Percentiles rank a stretch among this genome's conserved stretches.
These are phyloP conservation scores for Taxawa tesnikishii DNA, from an alignment of 2,329 filamentous ascomycete species.

Conservation along the genomic window DNA sequence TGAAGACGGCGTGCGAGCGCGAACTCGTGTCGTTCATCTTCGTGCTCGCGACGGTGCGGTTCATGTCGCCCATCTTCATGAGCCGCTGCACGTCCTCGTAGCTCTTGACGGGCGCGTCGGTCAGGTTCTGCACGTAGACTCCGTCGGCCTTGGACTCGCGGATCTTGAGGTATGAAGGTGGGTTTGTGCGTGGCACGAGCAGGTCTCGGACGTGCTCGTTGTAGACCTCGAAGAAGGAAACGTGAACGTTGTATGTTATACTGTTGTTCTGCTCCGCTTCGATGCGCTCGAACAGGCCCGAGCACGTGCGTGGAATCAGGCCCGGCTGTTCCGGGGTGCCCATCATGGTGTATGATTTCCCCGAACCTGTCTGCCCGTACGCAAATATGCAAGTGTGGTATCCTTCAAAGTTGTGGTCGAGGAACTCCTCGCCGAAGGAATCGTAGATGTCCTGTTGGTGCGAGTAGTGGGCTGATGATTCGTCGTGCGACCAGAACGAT, in stretches of 20 bases:
- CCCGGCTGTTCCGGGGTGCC: slow-evolving; percentile 74
- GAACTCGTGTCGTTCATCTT: slow-evolving; percentile 99
- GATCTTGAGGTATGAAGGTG: slow-evolving; percentile 90
- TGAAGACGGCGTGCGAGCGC: slow-evolving; percentile 94
- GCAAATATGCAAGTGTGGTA: slow-evolving; percentile 99
- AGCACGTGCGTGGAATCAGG: slow-evolving; percentile 86
- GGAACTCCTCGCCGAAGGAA: slow-evolving; percentile 84
- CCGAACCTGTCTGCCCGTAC: slow-evolving; percentile 93
- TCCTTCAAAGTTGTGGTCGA: slow-evolving; percentile 98
- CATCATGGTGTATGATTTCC: slow-evolving; percentile 99
- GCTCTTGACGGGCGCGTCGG: slow-evolving; percentile 80
- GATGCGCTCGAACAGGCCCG: slow-evolving; percentile 91
- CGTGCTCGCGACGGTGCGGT: slow-evolving; percentile 79
- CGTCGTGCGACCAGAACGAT: slow-evolving; percentile 92
- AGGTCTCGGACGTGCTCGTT: slow-evolving; percentile 97
- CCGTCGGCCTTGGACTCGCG: slow-evolving; percentile 90
- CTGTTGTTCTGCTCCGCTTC: slow-evolving; percentile 74
- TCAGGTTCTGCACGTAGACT: slow-evolving; percentile 93
- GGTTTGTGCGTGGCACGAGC: slow-evolving; percentile 65
- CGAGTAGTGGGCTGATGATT: slow-evolving; percentile 71
- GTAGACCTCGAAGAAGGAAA: slow-evolving; percentile 98
- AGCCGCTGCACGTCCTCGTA: slow-evolving; percentile 77
- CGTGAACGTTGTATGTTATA: slow-evolving; percentile 91
- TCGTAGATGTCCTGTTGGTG: slow-evolving; percentile 91
- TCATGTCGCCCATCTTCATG: slow-evolving; percentile 83